Conservation (phyloP, 1,284 basidiomycete species). For the Meripilus lineatus region DNA sequence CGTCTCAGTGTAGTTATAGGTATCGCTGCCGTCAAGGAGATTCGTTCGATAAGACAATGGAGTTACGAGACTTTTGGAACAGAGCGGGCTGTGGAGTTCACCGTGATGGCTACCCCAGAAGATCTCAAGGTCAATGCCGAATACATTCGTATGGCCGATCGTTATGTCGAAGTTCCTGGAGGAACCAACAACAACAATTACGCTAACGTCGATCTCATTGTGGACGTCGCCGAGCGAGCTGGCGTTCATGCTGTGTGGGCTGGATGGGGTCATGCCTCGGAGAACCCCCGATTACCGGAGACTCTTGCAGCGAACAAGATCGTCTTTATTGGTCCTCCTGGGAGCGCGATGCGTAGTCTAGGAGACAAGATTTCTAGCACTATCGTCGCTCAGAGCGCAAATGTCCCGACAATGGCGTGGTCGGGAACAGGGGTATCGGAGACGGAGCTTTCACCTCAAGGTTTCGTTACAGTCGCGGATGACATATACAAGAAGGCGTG, state of each 20-base stretch:
- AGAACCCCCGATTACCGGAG: constrained; percentile 98
- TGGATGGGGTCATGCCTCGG: constrained; percentile 99
- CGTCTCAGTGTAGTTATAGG: constrained; percentile 37
- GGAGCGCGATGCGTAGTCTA: constrained; percentile 97
- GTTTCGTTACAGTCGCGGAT: constrained; percentile 93
- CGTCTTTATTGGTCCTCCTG: constrained; percentile 98
- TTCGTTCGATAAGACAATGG: constrained; percentile 98
- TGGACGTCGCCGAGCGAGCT: constrained; percentile 95
- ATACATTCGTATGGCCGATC: constrained; percentile 99
- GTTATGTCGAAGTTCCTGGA: constrained; percentile 98
- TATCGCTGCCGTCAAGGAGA: constrained; percentile 99
- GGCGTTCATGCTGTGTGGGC: constrained; percentile 99
- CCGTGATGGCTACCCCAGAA: constrained; percentile 99
- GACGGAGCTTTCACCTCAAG: constrained; percentile 81
- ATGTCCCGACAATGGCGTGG: constrained; percentile 99
- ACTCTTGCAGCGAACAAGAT: constrained; percentile 91
- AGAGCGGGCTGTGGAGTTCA: constrained; percentile 96
- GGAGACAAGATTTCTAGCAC: constrained; percentile 99
- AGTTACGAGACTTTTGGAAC: constrained; percentile 98
- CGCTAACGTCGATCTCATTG: constrained; percentile 98
- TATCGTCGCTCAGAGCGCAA: constrained; percentile 95
- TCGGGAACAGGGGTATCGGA: constrained; percentile 94
- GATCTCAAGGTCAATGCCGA: constrained; percentile 99
- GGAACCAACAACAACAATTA: constrained; percentile 99
- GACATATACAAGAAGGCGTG: constrained; percentile 90